Percentiles rank a stretch among this genome's conserved stretches.
These are phyloP conservation scores for Curvularia sp. DNA, from an alignment of 2,329 filamentous ascomycete genomes.

Conservation along the genomic window DNA sequence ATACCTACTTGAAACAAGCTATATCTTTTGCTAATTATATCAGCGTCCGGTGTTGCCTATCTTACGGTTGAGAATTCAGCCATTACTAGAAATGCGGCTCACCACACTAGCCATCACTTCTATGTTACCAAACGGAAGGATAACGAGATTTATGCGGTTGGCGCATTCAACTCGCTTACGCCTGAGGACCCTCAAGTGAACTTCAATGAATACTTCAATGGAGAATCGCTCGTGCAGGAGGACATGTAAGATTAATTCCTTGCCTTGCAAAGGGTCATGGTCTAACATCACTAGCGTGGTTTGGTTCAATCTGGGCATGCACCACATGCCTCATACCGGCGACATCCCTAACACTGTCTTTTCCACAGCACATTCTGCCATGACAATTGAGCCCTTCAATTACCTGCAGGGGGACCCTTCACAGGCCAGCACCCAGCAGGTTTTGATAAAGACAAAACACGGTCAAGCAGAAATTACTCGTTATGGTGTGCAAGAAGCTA, in stretches of 20 bases:
- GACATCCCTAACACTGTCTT: not conserved
- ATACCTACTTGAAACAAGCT: not conserved
- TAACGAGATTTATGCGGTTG: not conserved
- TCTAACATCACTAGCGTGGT: not conserved
- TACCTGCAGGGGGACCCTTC: not conserved
- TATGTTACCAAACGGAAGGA: not conserved
- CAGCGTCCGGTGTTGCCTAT: slow-evolving; percentile 1
- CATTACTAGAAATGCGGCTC: not conserved
- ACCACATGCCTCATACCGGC: not conserved
- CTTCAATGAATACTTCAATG: slow-evolving; percentile 1
- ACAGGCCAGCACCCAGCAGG: not conserved
- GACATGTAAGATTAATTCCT: not conserved
- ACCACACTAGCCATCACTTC: slow-evolving; percentile 2
- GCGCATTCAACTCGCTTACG: slow-evolving; percentile 2
- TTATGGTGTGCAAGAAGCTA: not conserved
- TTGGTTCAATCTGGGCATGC: not conserved
- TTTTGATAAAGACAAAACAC: not conserved
- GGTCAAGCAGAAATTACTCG: not conserved
- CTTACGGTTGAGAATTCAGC: not conserved
- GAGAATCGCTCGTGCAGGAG: not conserved
- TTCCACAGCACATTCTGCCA: not conserved
- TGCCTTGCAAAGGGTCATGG: not conserved
- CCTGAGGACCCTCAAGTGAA: slow-evolving; percentile 1
- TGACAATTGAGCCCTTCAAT: not conserved
- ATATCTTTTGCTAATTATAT: not conserved